phyloP scores from a whole-genome alignment of 1,139 yeast genomes.

The Pichia sp. region DNA sequence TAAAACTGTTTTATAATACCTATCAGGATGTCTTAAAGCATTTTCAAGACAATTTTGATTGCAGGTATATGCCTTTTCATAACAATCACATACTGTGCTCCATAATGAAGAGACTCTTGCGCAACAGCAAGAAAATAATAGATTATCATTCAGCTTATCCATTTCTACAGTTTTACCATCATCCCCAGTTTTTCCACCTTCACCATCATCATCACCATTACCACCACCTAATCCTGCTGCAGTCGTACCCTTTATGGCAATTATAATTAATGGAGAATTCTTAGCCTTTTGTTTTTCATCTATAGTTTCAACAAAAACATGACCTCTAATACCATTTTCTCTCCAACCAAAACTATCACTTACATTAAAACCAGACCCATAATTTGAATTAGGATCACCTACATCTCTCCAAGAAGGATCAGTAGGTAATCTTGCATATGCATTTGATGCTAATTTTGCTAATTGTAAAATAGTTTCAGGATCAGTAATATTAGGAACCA shows the following conservation, averaged over 20 bases:
- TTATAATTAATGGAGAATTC: conserved; percentile 50
- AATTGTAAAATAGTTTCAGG: conserved; percentile 64
- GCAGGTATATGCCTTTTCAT: conserved; percentile 78
- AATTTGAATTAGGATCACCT: conserved; percentile 25
- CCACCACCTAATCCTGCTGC: conserved; percentile 75
- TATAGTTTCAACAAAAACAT: conserved; percentile 67
- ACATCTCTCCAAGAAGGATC: conserved; percentile 90
- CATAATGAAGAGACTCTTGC: conserved; percentile 88
- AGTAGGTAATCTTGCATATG: conserved; percentile 73
- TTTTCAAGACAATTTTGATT: conserved; percentile 80
- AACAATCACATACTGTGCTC: conserved; percentile 96
- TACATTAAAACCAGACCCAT: conserved; percentile 19
- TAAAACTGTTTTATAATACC: conserved; percentile 76
- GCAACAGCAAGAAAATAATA: conserved; percentile 92
- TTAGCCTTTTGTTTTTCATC: conserved; percentile 23
- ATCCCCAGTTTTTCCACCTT: conserved; percentile 64
- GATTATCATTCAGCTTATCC: conserved; percentile 83
- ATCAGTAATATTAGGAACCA: conserved; percentile 71
- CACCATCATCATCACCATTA: conserved; percentile 66
- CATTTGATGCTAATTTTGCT: conserved; percentile 87
- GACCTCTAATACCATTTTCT: conserved; percentile 81
- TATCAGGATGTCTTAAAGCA: conserved; percentile 66
- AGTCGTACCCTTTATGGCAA: conserved; percentile 88
- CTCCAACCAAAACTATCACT: conserved; percentile 78
- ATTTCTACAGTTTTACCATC: conserved; percentile 69